phyloP scores from a whole-genome alignment of 352 stramenopile genomes.

The Albugo candida region DNA sequence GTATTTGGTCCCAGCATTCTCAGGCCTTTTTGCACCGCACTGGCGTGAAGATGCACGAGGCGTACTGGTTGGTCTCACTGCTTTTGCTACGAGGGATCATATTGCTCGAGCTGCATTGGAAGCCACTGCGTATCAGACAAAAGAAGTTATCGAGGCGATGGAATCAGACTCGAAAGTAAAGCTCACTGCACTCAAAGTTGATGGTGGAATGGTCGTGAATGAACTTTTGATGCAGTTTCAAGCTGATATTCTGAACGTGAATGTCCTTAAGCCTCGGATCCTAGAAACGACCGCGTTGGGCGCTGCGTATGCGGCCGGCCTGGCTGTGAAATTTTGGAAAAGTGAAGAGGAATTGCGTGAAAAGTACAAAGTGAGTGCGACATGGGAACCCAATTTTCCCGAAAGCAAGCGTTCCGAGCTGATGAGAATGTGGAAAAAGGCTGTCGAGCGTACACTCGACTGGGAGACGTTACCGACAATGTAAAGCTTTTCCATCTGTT shows the following conservation, averaged over 20 bases:
- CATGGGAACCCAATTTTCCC: conserved; percentile 59
- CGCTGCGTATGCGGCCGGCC: conserved; percentile 91
- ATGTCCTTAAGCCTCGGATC: conserved; percentile 85
- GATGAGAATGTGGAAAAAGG: conserved; percentile 66
- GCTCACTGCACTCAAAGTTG: conserved; percentile 86
- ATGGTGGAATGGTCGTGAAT: conserved; percentile 96
- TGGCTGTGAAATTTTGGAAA: conserved; percentile 93
- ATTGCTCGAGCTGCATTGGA: conserved; percentile 92
- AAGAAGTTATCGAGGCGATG: conserved; percentile 90
- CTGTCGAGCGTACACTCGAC: conserved; percentile 64
- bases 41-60: conserved; percentile 93
- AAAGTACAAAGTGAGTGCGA: conserved; percentile 59
- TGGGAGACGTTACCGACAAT: conserved; percentile 40
- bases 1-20: conserved; percentile 97
- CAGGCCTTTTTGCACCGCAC: conserved; percentile 92
- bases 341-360: conserved; percentile 65
- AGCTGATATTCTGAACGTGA: conserved; percentile 87
- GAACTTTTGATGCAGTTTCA: conserved; percentile 97
- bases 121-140: conserved; percentile 89
- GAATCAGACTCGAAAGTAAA: conserved; percentile 81
- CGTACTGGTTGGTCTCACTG: conserved; percentile 92
- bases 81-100: conserved; percentile 88
- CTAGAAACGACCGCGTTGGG: conserved; percentile 95
- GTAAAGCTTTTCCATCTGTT: no score
- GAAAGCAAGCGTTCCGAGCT: conserved; percentile 26